Conservation (phyloP, 2,329 filamentous ascomycete genomes). For the Zymoseptoria pseudotritici region DNA sequence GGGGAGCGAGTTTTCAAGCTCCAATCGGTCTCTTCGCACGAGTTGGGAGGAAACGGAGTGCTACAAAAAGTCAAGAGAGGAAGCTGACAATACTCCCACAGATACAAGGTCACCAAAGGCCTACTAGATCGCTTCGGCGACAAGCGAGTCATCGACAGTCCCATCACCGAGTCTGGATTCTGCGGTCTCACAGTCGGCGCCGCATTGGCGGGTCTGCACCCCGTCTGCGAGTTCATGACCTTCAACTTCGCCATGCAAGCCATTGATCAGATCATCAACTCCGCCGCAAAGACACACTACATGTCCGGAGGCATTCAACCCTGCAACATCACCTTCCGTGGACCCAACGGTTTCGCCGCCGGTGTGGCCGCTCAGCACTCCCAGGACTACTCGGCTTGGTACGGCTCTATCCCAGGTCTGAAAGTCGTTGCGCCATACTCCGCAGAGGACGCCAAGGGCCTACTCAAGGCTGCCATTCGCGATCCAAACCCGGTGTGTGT, state of each 20-base stretch:
- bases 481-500: slow-evolving; percentile 94
- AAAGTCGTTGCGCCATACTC: slow-evolving; percentile 97
- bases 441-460: slow-evolving; percentile 94
- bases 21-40: neutral
- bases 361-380: slow-evolving; percentile 98
- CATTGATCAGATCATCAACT: slow-evolving; percentile 99
- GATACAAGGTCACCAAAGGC: slow-evolving; percentile 98
- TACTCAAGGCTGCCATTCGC: slow-evolving; percentile 94
- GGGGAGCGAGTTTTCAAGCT: neutral
- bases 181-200: slow-evolving; percentile 87
- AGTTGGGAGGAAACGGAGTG: neutral
- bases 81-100: slow-evolving; percentile 37
- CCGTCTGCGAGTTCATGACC: slow-evolving; percentile 99
- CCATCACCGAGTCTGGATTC: slow-evolving; percentile 97
- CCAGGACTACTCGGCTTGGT: slow-evolving; percentile 98
- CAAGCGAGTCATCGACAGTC: slow-evolving; percentile 94
- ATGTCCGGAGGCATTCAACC: slow-evolving; percentile 99
- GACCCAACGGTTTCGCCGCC: slow-evolving; percentile 93
- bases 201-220: slow-evolving; percentile 87
- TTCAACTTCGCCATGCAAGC: slow-evolving; percentile 99
- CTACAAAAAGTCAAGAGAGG: neutral
- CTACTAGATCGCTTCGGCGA: slow-evolving; percentile 95
- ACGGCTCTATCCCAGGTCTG: slow-evolving; percentile 92
- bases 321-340: slow-evolving; percentile 99
- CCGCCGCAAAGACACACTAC: slow-evolving; percentile 96